phyloP scores from a whole-genome alignment of 768 basidiomycete species.

The Leccinum boreale region DNA sequence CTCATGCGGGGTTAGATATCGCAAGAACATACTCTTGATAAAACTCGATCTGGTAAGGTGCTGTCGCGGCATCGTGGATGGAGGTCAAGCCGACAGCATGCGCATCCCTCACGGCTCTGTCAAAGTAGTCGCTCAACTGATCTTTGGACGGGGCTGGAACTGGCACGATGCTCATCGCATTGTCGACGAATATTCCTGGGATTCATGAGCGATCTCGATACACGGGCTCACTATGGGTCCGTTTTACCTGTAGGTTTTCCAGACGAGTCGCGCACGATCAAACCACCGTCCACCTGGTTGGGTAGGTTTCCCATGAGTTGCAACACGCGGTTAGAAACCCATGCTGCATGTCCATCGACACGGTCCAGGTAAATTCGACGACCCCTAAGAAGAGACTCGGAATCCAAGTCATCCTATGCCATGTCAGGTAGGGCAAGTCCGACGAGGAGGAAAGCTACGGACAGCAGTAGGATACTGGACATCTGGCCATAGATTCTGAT shows the following conservation, averaged over 20 bases:
- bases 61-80: constrained; percentile 77
- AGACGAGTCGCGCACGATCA: constrained; percentile 58
- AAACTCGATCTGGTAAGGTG: constrained; percentile 53
- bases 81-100: constrained; percentile 79
- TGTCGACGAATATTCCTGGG: constrained; percentile 77
- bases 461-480: constrained; percentile 72
- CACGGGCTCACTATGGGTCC: not conserved
- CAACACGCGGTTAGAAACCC: constrained; percentile 79
- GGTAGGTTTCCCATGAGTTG: constrained; percentile 63
- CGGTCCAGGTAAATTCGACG: constrained; percentile 72
- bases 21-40: constrained; percentile 52
- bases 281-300: constrained; percentile 62
- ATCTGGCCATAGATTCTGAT: constrained; percentile 77
- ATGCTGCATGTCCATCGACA: constrained; percentile 81
- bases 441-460: constrained; percentile 15
- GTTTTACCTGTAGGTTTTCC: constrained; percentile 67
- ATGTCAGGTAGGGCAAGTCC: not conserved
- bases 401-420: constrained; percentile 65
- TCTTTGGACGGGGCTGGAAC: constrained; percentile 57
- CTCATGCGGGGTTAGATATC: not conserved
- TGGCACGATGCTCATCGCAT: constrained; percentile 76
- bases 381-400: constrained; percentile 61
- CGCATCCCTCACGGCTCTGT: constrained; percentile 63
- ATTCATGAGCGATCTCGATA: not conserved
- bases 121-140: constrained; percentile 59